Evolutionary conservation across 2,329 filamentous ascomycete genomes (phyloP).

Genomic region (Penicillium sp.): DNA sequence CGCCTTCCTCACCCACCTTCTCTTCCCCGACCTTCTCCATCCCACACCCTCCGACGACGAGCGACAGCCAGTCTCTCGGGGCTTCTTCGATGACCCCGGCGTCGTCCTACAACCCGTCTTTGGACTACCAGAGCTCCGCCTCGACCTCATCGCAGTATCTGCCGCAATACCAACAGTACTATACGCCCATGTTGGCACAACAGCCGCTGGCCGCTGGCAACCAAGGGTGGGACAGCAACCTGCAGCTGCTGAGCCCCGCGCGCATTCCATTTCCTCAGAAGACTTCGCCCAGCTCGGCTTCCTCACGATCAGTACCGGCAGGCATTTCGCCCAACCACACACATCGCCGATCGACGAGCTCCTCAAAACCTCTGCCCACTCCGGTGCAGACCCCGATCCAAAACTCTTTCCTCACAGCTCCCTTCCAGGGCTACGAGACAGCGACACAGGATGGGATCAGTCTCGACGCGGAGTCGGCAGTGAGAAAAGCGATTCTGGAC

Average conservation of each 20-base stretch:
- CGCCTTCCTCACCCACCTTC: conserved; percentile 34
- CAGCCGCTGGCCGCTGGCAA: conserved; percentile 34
- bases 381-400: conserved; percentile 56
- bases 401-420: conserved; percentile 48
- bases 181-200: conserved; percentile 42
- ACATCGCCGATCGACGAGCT: conserved; percentile 37
- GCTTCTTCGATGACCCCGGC: conserved; percentile 43
- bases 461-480: conserved; percentile 56
- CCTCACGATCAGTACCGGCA: conserved; percentile 41
- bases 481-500: conserved; percentile 58
- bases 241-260: conserved; percentile 38
- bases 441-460: conserved; percentile 42
- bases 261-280: conserved; percentile 39
- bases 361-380: conserved; percentile 54
- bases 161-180: conserved; percentile 32
- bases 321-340: conserved; percentile 32
- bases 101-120: conserved; percentile 39
- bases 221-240: conserved; percentile 37
- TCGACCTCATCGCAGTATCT: conserved; percentile 36
- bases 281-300: conserved; percentile 44
- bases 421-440: conserved; percentile 48
- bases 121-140: conserved; percentile 33
- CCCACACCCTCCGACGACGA: conserved; percentile 25
- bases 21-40: conserved; percentile 33
- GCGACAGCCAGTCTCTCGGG: conserved; percentile 33